Evolutionary conservation across 208 protist genomes (phyloP).

Genomic region (Trypanosoma melophagium): DNA sequence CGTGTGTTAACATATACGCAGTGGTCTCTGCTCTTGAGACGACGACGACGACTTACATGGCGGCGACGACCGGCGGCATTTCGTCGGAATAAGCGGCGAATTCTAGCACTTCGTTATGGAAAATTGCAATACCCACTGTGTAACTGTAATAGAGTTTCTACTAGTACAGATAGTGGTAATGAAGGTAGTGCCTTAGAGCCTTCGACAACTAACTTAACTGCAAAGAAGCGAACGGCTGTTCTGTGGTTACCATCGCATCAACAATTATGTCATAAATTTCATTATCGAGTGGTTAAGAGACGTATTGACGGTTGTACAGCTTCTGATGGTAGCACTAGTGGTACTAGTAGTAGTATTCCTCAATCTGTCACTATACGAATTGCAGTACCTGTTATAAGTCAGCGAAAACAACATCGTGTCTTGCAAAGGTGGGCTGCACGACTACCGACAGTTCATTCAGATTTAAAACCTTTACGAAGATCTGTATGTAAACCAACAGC

Average conservation of each 20-base stretch:
- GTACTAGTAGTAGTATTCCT: not conserved
- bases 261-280: slow-evolving; percentile 45
- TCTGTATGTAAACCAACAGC: slow-evolving; percentile 10
- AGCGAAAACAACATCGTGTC: slow-evolving; percentile 58
- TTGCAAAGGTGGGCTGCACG: slow-evolving; percentile 60
- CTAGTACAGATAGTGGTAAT: not conserved
- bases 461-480: not conserved
- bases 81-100: slow-evolving; percentile 22
- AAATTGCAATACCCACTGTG: slow-evolving; percentile 31
- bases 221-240: not conserved
- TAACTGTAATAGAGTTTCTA: slow-evolving; percentile 18
- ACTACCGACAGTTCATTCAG: not conserved
- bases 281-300: slow-evolving; percentile 20
- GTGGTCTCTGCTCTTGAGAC: slow-evolving; percentile 46
- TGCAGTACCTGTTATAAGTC: slow-evolving; percentile 22
- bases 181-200: not conserved
- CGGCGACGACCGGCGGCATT: slow-evolving; percentile 32
- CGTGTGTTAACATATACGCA: slow-evolving; percentile 38
- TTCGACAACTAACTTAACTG: not conserved
- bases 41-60: slow-evolving; percentile 43
- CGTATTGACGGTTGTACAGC: slow-evolving; percentile 7
- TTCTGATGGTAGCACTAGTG: slow-evolving; percentile 11
- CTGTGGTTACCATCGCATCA: slow-evolving; percentile 65
- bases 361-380: slow-evolving; percentile 17
- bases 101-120: slow-evolving; percentile 28